These are phyloP conservation scores for Tulasnella sp. DNA, from an alignment of 768 basidiomycete genomes.

Conservation along the genomic window DNA sequence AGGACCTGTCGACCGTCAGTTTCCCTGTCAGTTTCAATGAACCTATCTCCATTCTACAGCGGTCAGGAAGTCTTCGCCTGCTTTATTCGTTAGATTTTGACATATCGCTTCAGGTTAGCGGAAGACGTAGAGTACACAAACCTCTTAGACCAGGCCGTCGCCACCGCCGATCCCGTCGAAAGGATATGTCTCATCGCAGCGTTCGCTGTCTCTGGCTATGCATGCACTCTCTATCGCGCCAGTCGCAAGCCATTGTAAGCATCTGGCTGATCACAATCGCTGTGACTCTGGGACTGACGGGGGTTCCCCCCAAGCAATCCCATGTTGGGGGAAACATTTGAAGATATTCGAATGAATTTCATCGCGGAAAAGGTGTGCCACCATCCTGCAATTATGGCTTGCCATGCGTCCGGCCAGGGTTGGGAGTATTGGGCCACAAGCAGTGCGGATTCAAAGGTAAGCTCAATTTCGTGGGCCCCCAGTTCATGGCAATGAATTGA, in stretches of 20 bases:
- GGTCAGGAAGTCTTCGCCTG: conserved; percentile 26
- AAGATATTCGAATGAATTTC: conserved; percentile 54
- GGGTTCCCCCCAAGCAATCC: conserved; percentile 53
- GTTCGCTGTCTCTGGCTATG: conserved; percentile 76
- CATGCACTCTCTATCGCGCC: conserved; percentile 67
- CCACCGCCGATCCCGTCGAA: conserved; percentile 46
- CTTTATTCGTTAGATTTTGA: background rate
- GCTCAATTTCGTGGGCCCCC: conserved; percentile 25
- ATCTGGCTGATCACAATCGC: background rate
- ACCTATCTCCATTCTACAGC: conserved; percentile 71
- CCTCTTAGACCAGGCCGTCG: conserved; percentile 56
- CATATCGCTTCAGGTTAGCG: conserved; percentile 30
- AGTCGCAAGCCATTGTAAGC: conserved; percentile 83
- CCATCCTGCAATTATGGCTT: conserved; percentile 57
- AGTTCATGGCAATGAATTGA: background rate
- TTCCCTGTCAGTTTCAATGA: conserved; percentile 90
- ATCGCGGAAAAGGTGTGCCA: conserved; percentile 27
- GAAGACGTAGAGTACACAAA: conserved; percentile 75
- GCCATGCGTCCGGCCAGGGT: conserved; percentile 66
- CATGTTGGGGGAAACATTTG: conserved; percentile 81
- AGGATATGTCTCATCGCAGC: conserved; percentile 70
- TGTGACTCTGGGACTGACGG: no score
- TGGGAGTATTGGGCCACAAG: conserved; percentile 72
- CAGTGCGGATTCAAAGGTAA: conserved; percentile 82
- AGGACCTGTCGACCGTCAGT: conserved; percentile 75